Evolutionary conservation across 2,329 filamentous ascomycete species (phyloP), one percentile per base, ranked within the genome.

Genomic region (Sclerotiophoma versabilis): DNA sequence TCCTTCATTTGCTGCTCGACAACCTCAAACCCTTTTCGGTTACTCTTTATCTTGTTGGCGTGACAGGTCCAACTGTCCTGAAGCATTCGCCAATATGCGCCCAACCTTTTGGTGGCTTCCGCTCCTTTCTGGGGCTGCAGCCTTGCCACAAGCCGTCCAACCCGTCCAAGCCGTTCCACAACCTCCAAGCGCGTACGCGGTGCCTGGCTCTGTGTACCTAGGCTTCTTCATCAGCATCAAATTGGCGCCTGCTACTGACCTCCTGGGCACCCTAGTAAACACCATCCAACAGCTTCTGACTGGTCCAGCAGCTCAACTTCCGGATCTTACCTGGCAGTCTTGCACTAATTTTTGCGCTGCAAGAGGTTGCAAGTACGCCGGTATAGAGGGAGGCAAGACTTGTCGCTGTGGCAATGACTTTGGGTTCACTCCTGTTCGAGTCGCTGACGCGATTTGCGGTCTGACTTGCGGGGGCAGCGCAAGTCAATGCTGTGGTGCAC

Each of bases 321-420:
- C 37, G 1, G n/a, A 33, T 8, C 9, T 34, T 8, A 48, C 37
- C 6, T 53, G 50, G 50, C 29, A 43, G 15, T 20, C 23, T 12
- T 53, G 50, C 15, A 38, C 19, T 2, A 15, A 23, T 2, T 48
- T 14, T 20, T 53, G 50, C 26, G 14, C 20, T 6, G 10, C 3
- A 3, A 12, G 10, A 1, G 25, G 23, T 5, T 53, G 11, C 26
- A 47, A 32, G 20, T 53, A 43, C 10, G 43, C 43, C 2, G 50
- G 50, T 27, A 53, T 53, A 8, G 50, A 53, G 7, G 43, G 43
- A 1, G 50, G 43, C 0, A n/a, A 30, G 2, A 53, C 50, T 19
- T 53, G 50, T 26, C 50, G 50, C 17, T 53, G 50, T 10, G 50
- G 43, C 25, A 53, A 36, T 29, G 5, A 0, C 11, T 42, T 53